Percentiles rank a stretch among this genome's conserved stretches.
These are phyloP conservation scores for Clonostachys chloroleuca DNA, from an alignment of 2,329 filamentous ascomycete genomes.

Conservation along the genomic window DNA sequence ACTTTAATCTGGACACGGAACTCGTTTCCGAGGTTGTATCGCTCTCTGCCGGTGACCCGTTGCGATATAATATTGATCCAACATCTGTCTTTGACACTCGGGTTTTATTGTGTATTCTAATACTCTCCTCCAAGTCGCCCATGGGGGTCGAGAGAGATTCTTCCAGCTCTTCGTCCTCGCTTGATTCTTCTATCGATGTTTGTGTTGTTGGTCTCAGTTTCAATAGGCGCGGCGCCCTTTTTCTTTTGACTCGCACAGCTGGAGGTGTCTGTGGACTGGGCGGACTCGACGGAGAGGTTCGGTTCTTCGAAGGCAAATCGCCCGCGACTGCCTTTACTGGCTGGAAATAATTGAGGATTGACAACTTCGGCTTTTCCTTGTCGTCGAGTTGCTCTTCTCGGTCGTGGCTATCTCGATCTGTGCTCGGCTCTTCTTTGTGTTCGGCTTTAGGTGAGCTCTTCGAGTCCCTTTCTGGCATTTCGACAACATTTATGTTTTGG, in stretches of 20 bases:
- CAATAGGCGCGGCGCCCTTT: slow-evolving; percentile 6
- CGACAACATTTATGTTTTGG: background rate
- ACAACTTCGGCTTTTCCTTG: slow-evolving; percentile 8
- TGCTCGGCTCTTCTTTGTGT: background rate
- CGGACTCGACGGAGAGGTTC: background rate
- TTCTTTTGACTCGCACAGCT: slow-evolving; percentile 1
- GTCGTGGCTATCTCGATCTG: background rate
- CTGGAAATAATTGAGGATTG: slow-evolving; percentile 36
- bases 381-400: background rate
- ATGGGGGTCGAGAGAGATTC: background rate
- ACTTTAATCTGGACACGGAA: slow-evolving; percentile 1
- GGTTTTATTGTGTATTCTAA: background rate
- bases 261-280: slow-evolving; percentile 2
- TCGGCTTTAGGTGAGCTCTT: background rate
- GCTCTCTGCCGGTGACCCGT: background rate
- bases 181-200: background rate
- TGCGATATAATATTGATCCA: background rate
- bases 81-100: background rate
- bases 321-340: slow-evolving; percentile 12
- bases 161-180: background rate
- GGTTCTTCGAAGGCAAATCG: background rate
- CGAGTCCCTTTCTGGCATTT: background rate
- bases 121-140: background rate
- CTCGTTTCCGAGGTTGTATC: background rate
- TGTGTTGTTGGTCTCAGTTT: slow-evolving; percentile 6